Conservation (phyloP, 2,329 filamentous ascomycete species). For the Leptosphaerulina australis region DNA sequence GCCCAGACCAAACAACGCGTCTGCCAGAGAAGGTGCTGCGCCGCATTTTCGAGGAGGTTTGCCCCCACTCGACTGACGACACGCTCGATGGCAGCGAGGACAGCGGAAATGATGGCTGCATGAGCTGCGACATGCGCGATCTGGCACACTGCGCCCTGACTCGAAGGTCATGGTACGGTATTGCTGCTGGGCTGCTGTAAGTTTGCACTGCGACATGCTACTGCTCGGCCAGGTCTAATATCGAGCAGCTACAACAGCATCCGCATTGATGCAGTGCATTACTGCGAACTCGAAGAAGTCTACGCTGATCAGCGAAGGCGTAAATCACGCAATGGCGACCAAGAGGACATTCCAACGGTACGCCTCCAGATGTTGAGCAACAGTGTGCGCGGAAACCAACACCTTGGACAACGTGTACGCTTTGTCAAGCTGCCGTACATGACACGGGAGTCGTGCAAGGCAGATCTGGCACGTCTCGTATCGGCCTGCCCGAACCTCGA, state of each 20-base stretch:
- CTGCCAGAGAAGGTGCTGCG: constrained; percentile 74
- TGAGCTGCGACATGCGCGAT: constrained; percentile 92
- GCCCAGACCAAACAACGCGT: constrained; percentile 52
- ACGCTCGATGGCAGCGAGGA: constrained; percentile 81
- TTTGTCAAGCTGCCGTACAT: constrained; percentile 93
- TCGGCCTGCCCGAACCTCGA: constrained; percentile 82
- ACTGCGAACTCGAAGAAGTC: constrained; percentile 84
- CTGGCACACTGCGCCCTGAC: constrained; percentile 79
- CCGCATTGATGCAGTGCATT: constrained; percentile 92
- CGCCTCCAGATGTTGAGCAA: constrained; percentile 80
- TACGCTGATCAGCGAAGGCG: constrained; percentile 72
- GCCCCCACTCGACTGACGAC: constrained; percentile 76
- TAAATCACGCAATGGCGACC: constrained; percentile 69
- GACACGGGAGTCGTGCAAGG: constrained; percentile 85
- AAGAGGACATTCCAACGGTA: constrained; percentile 77
- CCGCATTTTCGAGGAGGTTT: constrained; percentile 80
- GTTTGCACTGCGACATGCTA: constrained; percentile 43
- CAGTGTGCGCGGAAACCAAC: constrained; percentile 78
- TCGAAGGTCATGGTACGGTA: constrained; percentile 71
- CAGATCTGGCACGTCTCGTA: constrained; percentile 82
- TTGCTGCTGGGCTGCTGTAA: constrained; percentile 67
- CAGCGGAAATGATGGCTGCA: constrained; percentile 78
- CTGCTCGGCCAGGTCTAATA: constrained; percentile 13
- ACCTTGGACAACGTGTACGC: constrained; percentile 71
- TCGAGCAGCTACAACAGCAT: constrained; percentile 77